These are phyloP conservation scores for Plenodomus tracheiphilus DNA, from an alignment of 2,329 filamentous ascomycete species.

Conservation along the genomic window DNA sequence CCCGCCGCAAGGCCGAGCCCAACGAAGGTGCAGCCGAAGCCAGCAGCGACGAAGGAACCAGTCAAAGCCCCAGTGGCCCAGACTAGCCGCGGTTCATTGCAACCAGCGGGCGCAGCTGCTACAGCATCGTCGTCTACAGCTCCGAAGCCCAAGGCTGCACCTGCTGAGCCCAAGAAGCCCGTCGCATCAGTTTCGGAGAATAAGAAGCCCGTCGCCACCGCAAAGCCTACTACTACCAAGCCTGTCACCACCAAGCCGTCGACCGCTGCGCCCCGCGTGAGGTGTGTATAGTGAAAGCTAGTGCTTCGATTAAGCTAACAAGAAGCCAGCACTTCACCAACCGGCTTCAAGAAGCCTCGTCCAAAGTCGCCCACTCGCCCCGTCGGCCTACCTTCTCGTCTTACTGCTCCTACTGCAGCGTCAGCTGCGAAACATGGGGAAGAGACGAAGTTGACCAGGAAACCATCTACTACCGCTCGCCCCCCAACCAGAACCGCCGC, in stretches of 20 bases:
- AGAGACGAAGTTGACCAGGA: constrained; percentile 44
- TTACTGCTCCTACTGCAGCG: constrained; percentile 71
- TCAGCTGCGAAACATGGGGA: constrained; percentile 64
- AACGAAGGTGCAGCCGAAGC: constrained; percentile 17
- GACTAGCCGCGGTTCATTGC: constrained; percentile 33
- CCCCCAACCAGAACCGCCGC: constrained; percentile 33
- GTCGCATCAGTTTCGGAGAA: constrained; percentile 7
- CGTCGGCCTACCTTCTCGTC: constrained; percentile 65
- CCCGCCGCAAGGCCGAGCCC: constrained; percentile 27
- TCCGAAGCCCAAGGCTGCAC: constrained; percentile 11
- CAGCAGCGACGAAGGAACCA: constrained; percentile 18
- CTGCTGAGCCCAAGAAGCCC: not conserved
- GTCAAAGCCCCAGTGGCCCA: constrained; percentile 26
- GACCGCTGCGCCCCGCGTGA: constrained; percentile 12
- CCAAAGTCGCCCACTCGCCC: constrained; percentile 69
- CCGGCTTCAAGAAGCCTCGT: constrained; percentile 43
- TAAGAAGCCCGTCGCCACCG: constrained; percentile 17
- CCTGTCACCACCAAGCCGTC: constrained; percentile 14
- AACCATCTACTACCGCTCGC: constrained; percentile 45
- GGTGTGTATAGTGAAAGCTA: constrained; percentile 8
- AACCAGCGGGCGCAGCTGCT: constrained; percentile 23
- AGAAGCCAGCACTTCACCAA: constrained; percentile 23
- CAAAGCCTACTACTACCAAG: constrained; percentile 13
- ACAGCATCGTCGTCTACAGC: constrained; percentile 27
- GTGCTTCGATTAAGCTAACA: constrained; percentile 7